Base-by-base conservation (phyloP, 2,329 filamentous ascomycete species). In the Aspergillus tamarii region DNA sequence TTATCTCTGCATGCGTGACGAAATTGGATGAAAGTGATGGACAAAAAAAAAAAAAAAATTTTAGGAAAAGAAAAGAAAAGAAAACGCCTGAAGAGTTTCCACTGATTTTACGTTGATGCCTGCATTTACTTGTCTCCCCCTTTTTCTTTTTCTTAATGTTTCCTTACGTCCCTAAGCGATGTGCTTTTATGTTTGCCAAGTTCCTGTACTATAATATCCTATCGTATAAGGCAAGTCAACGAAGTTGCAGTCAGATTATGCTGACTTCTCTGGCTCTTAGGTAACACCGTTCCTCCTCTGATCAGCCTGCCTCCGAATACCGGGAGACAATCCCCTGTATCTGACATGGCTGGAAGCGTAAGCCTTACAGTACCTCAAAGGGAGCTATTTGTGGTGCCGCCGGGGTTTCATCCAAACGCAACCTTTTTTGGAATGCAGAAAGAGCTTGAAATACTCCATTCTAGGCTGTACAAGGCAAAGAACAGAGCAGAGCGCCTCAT, bases 401-500 rank as follows among this genome's bases (percentile, higher is more conserved):
- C 85, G 0, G 84, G 83, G 0, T 88, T 89, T 59, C 84, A 88
- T 57, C 86, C 85, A 3, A 91, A 91, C 70, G 84, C 84, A 1
- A 82, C 85, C 26, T 90, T 90, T 66, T 81, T 88, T 41, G 88
- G 88, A 6, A 86, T 89, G 70, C 74, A 85, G 68, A 80, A 82
- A 48, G 84, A 91, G 67, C 75, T 91, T 26, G 80, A 82, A 11
- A 78, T 84, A 2, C 78, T 92, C 28, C 87, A 90, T 68, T 80
- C 77, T 57, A 84, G 88, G 71, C 77, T 91, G 4, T 86, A 83
- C 69, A 86, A 89, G 68, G 79, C 81, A 32, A 84, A 86, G 55
- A 84, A 87, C 45, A 80, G 87, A 43, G 80, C 82, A 9, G 77
- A 85, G 53, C 87, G 88, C 19, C 88, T 88, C 0, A 85, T 85